Base-by-base conservation (phyloP, 257 asterid genomes). In the Primulina huaijiensis region DNA sequence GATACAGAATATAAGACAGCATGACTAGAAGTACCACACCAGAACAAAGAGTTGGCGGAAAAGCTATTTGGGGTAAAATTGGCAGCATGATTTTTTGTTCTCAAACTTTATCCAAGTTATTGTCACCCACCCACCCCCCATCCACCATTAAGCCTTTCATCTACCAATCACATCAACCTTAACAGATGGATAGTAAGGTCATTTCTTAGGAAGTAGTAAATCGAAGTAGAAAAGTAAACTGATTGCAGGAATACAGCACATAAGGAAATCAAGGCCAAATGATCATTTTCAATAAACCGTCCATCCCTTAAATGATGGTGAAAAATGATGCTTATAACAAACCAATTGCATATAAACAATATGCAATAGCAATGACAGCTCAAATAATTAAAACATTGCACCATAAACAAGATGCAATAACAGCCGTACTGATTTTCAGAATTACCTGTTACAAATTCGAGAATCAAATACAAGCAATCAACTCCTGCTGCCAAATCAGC, bases 401-500 rank as follows among this genome's bases (percentile, higher is more conserved):
- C 38, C 14, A 69, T 62, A 6, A 33, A 60, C 40, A 20, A 62
- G 33, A 7, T 37, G 31, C 69, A 60, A 43, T n/a, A 31, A n/a
- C 20, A 37, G 38, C 25, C 55, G 19, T 8, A 65, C 3, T 34
- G 53, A 77, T 52, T 67, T 59, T 52, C 63, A 60, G 61, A 62
- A 69, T 71, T 82, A 90, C 98, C 98, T 83, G 90, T 75, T 35
- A 83, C 85, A 74, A 69, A 79, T 85, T 87, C 98, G 64, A 93
- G 82, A 84, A 90, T 75, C 84, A 84, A 72, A 79, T 84, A 92
- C 75, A 90, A 81, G 80, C 88, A 83, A 79, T 88, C 95, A 77
- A 93, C 79, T 71, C 95, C 98, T 71, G 88, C 90, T 69, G 98
- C 96, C 77, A 89, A 96, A 68, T 75, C 64, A 63, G 84, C 73